phyloP scores from a whole-genome alignment of 75 land plant species.

The Selaginella tamariscina region DNA sequence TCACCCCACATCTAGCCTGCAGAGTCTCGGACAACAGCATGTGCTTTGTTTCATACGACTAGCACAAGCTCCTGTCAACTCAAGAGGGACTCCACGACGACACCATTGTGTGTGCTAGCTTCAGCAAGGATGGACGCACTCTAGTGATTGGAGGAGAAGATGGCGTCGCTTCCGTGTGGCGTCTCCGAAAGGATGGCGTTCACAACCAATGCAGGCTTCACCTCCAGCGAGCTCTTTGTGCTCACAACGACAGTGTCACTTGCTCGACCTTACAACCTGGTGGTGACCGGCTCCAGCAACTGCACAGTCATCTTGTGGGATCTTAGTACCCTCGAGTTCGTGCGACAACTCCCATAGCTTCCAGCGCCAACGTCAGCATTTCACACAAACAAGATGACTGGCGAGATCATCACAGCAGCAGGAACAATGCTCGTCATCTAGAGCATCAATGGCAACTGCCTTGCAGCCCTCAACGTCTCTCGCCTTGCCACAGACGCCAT shows the following conservation, averaged over 20 bases:
- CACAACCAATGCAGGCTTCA: constrained; percentile 37
- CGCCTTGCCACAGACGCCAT: constrained; percentile 75
- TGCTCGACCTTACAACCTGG: constrained; percentile 85
- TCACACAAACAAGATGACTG: constrained; percentile 83
- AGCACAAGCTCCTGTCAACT: constrained; percentile 88
- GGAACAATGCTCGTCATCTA: constrained; percentile 80
- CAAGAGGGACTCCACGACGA: constrained; percentile 96
- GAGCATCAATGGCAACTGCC: constrained; percentile 96
- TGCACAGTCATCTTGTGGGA: constrained; percentile 91
- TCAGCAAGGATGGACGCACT: constrained; percentile 78
- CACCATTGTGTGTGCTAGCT: constrained; percentile 59
- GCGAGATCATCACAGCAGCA: constrained; percentile 88
- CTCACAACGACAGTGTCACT: constrained; percentile 70
- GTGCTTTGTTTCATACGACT: constrained; percentile 80
- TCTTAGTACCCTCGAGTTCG: constrained; percentile 67
- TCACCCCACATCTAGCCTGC: constrained; percentile 87
- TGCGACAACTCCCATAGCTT: constrained; percentile 88
- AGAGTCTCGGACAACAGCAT: constrained; percentile 91
- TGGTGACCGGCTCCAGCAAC: constrained; percentile 90
- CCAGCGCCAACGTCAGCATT: constrained; percentile 83
- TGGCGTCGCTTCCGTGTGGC: constrained; percentile 85
- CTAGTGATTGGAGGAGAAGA: constrained; percentile 63
- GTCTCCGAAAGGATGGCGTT: constrained; percentile 46
- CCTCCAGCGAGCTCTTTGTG: constrained; percentile 63
- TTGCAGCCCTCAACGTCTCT: constrained; percentile 86